Evolutionary conservation across 805 yeast genomes (phyloP).

Genomic region (Metschnikowia aberdeeniae): DNA sequence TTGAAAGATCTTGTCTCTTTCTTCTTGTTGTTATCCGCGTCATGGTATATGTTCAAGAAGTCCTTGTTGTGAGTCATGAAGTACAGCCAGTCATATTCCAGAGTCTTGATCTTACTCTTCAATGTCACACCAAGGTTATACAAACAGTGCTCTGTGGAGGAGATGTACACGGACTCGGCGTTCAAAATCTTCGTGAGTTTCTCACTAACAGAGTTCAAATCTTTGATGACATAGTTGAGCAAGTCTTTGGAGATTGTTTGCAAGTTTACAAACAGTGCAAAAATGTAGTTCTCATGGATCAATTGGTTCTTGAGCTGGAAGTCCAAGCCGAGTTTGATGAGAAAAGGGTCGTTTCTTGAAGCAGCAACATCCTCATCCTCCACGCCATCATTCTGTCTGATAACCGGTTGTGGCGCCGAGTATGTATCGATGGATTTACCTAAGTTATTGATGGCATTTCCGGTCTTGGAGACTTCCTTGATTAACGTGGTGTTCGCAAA

Average conservation of each 20-base stretch:
- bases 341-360: slow-evolving; percentile 39
- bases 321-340: slow-evolving; percentile 36
- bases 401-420: slow-evolving; percentile 29
- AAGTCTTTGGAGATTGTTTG: slow-evolving; percentile 40
- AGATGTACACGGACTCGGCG: slow-evolving; percentile 20
- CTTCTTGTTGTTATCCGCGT: slow-evolving; percentile 15
- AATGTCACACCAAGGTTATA: slow-evolving; percentile 24
- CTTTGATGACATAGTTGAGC: slow-evolving; percentile 35
- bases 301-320: slow-evolving; percentile 39
- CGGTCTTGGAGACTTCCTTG: slow-evolving; percentile 55
- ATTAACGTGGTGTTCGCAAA: slow-evolving; percentile 34
- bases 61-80: slow-evolving; percentile 31
- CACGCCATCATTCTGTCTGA: slow-evolving; percentile 19
- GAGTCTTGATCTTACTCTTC: slow-evolving; percentile 23
- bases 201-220: slow-evolving; percentile 29
- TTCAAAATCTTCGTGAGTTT: slow-evolving; percentile 28
- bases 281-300: slow-evolving; percentile 38
- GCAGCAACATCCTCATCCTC: slow-evolving; percentile 25
- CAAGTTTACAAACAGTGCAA: slow-evolving; percentile 39
- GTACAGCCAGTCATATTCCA: slow-evolving; percentile 35
- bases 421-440: slow-evolving; percentile 32
- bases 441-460: slow-evolving; percentile 41
- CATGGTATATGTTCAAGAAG: slow-evolving; percentile 22
- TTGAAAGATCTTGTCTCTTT: slow-evolving; percentile 20
- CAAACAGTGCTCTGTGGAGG: slow-evolving; percentile 14